Conservation (phyloP, 805 yeast species). For the Ogataea wickerhamii region DNA sequence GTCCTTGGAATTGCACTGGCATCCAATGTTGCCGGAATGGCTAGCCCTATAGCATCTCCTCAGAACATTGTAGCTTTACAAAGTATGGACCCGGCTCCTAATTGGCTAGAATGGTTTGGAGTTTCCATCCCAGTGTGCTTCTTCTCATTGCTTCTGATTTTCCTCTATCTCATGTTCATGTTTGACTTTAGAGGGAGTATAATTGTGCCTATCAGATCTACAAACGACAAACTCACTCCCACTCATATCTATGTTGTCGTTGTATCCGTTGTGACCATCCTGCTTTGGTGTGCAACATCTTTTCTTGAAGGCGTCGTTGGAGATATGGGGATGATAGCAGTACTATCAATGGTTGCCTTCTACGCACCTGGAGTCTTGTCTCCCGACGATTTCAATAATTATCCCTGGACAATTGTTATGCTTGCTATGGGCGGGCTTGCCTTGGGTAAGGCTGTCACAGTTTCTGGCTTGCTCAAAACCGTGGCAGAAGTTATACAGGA, state of each 20-base stretch:
- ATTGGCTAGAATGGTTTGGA: constrained; percentile 93
- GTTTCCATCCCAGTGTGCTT: constrained; percentile 78
- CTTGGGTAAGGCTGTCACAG: constrained; percentile 89
- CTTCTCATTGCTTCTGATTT: constrained; percentile 60
- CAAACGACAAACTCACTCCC: constrained; percentile 62
- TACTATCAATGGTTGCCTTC: constrained; percentile 84
- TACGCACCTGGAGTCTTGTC: constrained; percentile 87
- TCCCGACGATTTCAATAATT: constrained; percentile 90
- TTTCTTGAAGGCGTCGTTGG: constrained; percentile 72
- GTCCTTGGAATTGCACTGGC: constrained; percentile 91
- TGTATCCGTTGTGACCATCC: constrained; percentile 69
- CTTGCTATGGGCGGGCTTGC: constrained; percentile 98
- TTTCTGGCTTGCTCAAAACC: constrained; percentile 79
- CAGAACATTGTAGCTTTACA: constrained; percentile 91
- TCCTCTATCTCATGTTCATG: constrained; percentile 67
- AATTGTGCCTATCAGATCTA: constrained; percentile 58
- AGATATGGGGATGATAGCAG: constrained; percentile 94
- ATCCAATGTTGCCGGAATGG: constrained; percentile 93
- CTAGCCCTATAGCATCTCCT: constrained; percentile 96
- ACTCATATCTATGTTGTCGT: constrained; percentile 72
- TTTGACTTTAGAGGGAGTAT: constrained; percentile 46
- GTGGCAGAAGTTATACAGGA: constrained; percentile 69
- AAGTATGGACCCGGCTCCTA: constrained; percentile 76
- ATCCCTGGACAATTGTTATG: constrained; percentile 93
- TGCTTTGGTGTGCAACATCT: constrained; percentile 87